Base-by-base conservation (phyloP, 345 rosid genomes). In the Pistacia integerrima region DNA sequence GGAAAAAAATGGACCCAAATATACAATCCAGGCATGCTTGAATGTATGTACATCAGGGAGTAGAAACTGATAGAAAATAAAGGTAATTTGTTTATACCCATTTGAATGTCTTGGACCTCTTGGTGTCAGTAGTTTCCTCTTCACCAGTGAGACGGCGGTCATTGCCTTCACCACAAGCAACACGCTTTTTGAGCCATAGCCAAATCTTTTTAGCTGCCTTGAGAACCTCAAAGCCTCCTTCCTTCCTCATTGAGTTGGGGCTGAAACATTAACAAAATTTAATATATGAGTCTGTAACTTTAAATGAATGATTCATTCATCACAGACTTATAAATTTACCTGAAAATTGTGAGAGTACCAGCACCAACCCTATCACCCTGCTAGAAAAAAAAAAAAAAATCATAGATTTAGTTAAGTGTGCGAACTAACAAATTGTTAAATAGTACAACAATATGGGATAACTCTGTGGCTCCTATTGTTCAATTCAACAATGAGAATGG, bases 321-420 rank as follows among this genome's bases (percentile, higher is more conserved):
- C 7, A 63, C 4, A 51, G 3, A 33, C 3, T 35, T 22, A 48
- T 8, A 44, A 41, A 72, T 22, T 56, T 78, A 92, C 98, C 98
- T 94, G 89, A 85, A 95, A 72, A 93, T 95, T 44, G 94, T 85
- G 79, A 93, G 99, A n/a, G 98, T 97, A 38, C 99, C 99, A 48
- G 99, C 97, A n/a, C 98, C 99, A 25, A 91, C 90, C 99, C 98
- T 91, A 46, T 95, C 98, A 36, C 98, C 99, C 66, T 92, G 51
- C 13, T 54, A 16, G 25, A 3, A 25, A 8, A 8, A 76, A 62
- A 52, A 56, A 56, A 11, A 6, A 16, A 25, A 62, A 28, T 11
- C 4, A 57, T 22, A 28, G 7, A n/a, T 41, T 41, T 41, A 25
- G 44, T 74, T 14, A 30, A 64, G 48, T 25, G 55, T 6, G 16